Evolutionary conservation across 2,329 filamentous ascomycete species (phyloP).

Genomic region (Paradendryphiella salina): DNA sequence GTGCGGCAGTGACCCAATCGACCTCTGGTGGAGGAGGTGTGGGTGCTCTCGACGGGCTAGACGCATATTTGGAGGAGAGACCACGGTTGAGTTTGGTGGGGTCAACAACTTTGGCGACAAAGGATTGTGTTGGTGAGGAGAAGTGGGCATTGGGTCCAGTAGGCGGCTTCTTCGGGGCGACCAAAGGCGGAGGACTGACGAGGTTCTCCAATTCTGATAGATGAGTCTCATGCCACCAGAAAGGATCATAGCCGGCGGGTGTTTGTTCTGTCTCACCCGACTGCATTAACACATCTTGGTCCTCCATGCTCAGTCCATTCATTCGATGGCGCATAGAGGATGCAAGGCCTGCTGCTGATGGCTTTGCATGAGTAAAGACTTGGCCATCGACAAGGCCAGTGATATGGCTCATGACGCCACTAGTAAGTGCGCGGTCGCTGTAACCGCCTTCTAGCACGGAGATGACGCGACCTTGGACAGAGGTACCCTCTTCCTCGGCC

Average conservation of each 20-base stretch:
- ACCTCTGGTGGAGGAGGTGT: conserved; percentile 79
- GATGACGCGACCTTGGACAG: conserved; percentile 81
- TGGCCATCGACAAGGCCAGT: conserved; percentile 73
- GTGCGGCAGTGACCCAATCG: conserved; percentile 80
- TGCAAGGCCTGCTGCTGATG: conserved; percentile 55
- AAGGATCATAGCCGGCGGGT: conserved; percentile 44
- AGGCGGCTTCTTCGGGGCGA: conserved; percentile 63
- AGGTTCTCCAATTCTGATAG: conserved; percentile 42
- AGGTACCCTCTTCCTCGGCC: conserved; percentile 75
- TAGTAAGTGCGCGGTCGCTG: conserved; percentile 85
- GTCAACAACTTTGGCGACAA: conserved; percentile 75
- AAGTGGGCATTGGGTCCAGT: conserved; percentile 69
- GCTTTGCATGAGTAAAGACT: conserved; percentile 33
- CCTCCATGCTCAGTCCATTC: conserved; percentile 47
- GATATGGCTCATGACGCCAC: conserved; percentile 86
- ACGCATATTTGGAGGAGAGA: conserved; percentile 55
- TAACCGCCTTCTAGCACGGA: conserved; percentile 97
- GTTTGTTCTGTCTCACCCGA: conserved; percentile 25
- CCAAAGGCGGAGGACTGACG: conserved; percentile 36
- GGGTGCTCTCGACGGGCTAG: conserved; percentile 50
- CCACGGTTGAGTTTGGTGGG: conserved; percentile 67
- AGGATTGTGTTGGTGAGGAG: conserved; percentile 85
- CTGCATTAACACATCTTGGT: conserved; percentile 24
- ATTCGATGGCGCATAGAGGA: conserved; percentile 62
- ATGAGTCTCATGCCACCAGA: conserved; percentile 51